A percentile compares a stretch with the other conserved stretches of the same genome.
Conservation (phyloP, 345 rosid species). For the Hibiscus mutabilis region DNA sequence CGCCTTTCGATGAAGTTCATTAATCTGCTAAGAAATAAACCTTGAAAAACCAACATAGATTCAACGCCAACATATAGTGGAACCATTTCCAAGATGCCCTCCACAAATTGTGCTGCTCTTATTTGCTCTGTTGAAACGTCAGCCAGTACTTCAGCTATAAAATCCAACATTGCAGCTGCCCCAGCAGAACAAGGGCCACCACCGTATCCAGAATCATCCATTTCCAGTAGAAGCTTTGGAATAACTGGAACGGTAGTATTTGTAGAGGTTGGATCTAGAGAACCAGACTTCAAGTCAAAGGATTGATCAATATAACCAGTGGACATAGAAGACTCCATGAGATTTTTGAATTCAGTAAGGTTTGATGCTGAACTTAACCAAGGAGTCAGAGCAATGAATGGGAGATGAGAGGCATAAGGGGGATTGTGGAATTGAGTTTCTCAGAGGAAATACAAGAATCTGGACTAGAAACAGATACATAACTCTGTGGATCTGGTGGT, state of each 20-base stretch:
- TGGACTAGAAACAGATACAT: slow-evolving; percentile 41
- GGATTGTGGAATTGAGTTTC: slow-evolving; percentile 56
- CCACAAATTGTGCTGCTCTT: slow-evolving; percentile 72
- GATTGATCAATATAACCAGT: slow-evolving; percentile 46
- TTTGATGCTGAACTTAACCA: slow-evolving; percentile 62
- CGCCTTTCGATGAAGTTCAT: slow-evolving; percentile 98
- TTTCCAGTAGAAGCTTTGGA: slow-evolving; percentile 69
- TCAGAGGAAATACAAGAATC: slow-evolving; percentile 81
- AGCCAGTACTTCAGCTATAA: slow-evolving; percentile 94
- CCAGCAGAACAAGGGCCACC: slow-evolving; percentile 99
- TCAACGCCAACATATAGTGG: slow-evolving; percentile 88
- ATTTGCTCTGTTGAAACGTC: slow-evolving; percentile 83
- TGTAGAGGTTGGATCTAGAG: slow-evolving; percentile 49
- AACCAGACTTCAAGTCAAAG: slow-evolving; percentile 52
- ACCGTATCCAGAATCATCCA: slow-evolving; percentile 81
- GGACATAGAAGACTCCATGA: slow-evolving; percentile 55
- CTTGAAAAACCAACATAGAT: slow-evolving; percentile 83
- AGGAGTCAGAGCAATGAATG: slow-evolving; percentile 64
- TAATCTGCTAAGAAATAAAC: slow-evolving; percentile 82
- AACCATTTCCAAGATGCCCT: slow-evolving; percentile 77
- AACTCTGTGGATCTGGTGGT: slow-evolving; percentile 58
- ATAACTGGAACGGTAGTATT: slow-evolving; percentile 50
- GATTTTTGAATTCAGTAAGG: slow-evolving; percentile 49
- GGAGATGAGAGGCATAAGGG: slow-evolving; percentile 57
- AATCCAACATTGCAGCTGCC: slow-evolving; percentile 91